Percentiles rank a stretch among this genome's conserved stretches.
Conservation (phyloP, 129 eudicot species). For the Deinandra increscens region DNA sequence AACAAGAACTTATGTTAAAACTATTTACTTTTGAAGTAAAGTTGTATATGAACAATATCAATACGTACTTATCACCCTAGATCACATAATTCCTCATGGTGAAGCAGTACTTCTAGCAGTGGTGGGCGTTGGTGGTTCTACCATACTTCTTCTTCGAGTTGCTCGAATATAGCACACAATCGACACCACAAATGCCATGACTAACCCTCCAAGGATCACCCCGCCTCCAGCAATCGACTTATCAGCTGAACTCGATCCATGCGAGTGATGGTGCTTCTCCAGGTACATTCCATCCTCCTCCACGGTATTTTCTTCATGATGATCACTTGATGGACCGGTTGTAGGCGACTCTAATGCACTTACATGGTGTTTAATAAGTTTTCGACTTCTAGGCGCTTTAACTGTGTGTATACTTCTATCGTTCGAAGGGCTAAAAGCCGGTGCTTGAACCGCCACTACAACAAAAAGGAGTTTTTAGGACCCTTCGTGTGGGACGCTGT, state of each 20-base stretch:
- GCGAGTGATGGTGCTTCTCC: slow-evolving; percentile 37
- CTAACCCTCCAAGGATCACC: slow-evolving; percentile 54
- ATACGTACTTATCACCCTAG: not conserved
- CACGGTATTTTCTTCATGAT: not conserved
- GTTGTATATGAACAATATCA: not conserved
- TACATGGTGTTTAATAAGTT: slow-evolving; percentile 39
- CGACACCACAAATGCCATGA: slow-evolving; percentile 44
- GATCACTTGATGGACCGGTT: slow-evolving; percentile 16
- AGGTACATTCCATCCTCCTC: slow-evolving; percentile 5
- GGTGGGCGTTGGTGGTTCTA: slow-evolving; percentile 40
- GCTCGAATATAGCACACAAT: slow-evolving; percentile 57
- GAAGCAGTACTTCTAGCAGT: slow-evolving; percentile 15
- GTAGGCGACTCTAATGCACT: slow-evolving; percentile 14
- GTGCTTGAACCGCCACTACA: not conserved
- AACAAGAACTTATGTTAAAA: not conserved
- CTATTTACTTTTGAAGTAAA: not conserved
- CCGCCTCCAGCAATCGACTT: slow-evolving; percentile 62
- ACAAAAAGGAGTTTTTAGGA: too few relatives aligned
- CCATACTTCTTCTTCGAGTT: slow-evolving; percentile 35
- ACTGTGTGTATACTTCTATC: slow-evolving; percentile 14
- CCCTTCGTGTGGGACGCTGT: too few relatives aligned
- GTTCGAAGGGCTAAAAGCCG: slow-evolving; percentile 6
- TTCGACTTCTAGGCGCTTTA: slow-evolving; percentile 34
- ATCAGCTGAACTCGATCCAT: slow-evolving; percentile 24
- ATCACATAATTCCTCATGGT: not conserved